Conservation (phyloP, 2,329 filamentous ascomycete genomes). For the Rosellinia necatrix region DNA sequence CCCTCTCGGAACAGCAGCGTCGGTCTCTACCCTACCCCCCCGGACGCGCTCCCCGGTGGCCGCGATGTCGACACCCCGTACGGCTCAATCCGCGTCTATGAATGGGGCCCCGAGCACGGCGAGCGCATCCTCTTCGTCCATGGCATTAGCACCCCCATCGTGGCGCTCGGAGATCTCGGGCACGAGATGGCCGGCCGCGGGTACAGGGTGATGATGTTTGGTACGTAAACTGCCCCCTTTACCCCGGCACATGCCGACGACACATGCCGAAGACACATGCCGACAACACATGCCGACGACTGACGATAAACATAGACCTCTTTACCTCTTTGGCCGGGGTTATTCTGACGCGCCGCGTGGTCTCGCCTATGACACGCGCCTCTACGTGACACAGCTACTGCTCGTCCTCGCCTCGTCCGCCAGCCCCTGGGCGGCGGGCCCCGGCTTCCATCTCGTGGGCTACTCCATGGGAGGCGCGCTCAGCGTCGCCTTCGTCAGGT, state of each 20-base stretch:
- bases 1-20: not conserved
- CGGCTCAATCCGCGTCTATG: conserved; percentile 74
- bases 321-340: conserved; percentile 77
- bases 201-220: conserved; percentile 79
- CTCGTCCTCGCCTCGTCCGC: conserved; percentile 67
- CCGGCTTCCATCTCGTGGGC: conserved; percentile 71
- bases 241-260: no score
- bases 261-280: no score
- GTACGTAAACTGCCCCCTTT: conserved; percentile 56
- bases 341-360: conserved; percentile 71
- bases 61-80: conserved; percentile 73
- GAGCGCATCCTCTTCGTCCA: conserved; percentile 77
- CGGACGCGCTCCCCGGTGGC: conserved; percentile 69
- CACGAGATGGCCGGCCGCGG: conserved; percentile 67
- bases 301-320: no score
- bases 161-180: conserved; percentile 70
- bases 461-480: conserved; percentile 83
- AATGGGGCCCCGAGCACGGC: conserved; percentile 76
- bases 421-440: conserved; percentile 55
- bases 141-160: conserved; percentile 78
- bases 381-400: conserved; percentile 70
- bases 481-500: conserved; percentile 69
- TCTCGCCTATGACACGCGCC: conserved; percentile 63
- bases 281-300: no score
- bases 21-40: conserved; percentile 68